These are phyloP conservation scores for Salix arbutifolia DNA, from an alignment of 345 rosid genomes.

Conservation along the genomic window DNA sequence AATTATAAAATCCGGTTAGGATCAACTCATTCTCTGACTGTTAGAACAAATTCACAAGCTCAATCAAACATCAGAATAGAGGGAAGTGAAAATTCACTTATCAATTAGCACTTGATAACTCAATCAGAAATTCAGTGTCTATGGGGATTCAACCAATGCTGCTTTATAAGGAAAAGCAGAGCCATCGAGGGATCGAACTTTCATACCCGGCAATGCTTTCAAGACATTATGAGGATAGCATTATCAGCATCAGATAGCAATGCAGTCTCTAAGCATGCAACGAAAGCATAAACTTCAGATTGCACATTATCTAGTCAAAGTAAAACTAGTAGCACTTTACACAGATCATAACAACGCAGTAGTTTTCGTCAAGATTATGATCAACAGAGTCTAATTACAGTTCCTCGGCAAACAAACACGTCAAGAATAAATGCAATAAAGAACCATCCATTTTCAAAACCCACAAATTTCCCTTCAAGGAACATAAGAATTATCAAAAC, in stretches of 20 bases:
- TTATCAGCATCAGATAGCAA: neutral
- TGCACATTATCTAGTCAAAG: too few relatives aligned
- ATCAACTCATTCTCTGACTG: neutral
- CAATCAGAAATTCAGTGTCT: neutral
- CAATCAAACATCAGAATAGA: neutral
- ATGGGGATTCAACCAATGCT: neutral
- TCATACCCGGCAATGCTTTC: neutral
- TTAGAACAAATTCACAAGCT: neutral
- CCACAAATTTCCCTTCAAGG: too few relatives aligned
- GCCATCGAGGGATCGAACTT: neutral
- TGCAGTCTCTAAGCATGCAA: neutral
- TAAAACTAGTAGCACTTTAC: neutral
- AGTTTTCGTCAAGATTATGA: neutral
- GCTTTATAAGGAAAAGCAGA: neutral
- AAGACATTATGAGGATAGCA: neutral
- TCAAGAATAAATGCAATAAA: neutral
- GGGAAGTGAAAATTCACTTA: neutral
- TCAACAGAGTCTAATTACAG: neutral
- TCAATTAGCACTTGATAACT: neutral
- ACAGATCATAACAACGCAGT: neutral
- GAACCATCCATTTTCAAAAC: neutral
- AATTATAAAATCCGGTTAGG: conserved; percentile 14
- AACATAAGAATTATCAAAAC: neutral
- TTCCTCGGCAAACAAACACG: neutral
- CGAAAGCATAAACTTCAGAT: neutral